Evolutionary conservation across 1,139 yeast genomes (phyloP), one percentile per base, ranked within the genome.

Genomic region (Suhomyces kunorum): DNA sequence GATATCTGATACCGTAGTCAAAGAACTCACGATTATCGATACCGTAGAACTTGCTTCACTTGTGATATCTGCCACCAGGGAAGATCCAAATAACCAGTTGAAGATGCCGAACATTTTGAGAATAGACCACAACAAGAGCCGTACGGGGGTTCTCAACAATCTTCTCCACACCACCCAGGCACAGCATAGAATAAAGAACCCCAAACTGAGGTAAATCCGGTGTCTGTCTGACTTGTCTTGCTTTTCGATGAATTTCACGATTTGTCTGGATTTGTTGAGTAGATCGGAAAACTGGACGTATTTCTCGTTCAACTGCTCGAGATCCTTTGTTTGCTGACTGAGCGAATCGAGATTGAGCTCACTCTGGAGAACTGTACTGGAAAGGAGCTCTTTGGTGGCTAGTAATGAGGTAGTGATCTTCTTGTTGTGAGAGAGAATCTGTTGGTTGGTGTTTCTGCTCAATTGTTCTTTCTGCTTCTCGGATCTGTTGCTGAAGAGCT

Each of bases 81-180:
- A 8, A 11, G 39, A 30, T 5, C 27, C 39, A 25, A 45, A 36
- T 5, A 50, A 9, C 56, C 54, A 53, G 28, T 39, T 43, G 14
- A 74, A 66, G 2, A 78, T 50, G 1, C 78, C 59, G 44, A 80
- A 61, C 9, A 76, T 53, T 53, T 75, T 75, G 41, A 77, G 59
- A 5, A 80, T 36, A 0, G 81, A 58, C 89, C 88, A 83, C n/a
- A 83, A 42, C 23, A 81, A 46, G 9, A 83, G 54, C 53, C 62
- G 63, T 1, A 80, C 66, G 0, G 90, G 90, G 11, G 75, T 65
- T 50, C 74, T 68, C 29, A 84, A 61, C 3, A 84, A 66, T 41
- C 90, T 65, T 48, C 83, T 63, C 81, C 85, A 84, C 2, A 83
- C 48, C 15, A 84, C 79, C 84, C 87, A 83, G 3, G 64, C 55